Evolutionary conservation across 495 filamentous ascomycete species (phyloP), one percentile per base, ranked within the genome.

Genomic region (Penicillium canariense): DNA sequence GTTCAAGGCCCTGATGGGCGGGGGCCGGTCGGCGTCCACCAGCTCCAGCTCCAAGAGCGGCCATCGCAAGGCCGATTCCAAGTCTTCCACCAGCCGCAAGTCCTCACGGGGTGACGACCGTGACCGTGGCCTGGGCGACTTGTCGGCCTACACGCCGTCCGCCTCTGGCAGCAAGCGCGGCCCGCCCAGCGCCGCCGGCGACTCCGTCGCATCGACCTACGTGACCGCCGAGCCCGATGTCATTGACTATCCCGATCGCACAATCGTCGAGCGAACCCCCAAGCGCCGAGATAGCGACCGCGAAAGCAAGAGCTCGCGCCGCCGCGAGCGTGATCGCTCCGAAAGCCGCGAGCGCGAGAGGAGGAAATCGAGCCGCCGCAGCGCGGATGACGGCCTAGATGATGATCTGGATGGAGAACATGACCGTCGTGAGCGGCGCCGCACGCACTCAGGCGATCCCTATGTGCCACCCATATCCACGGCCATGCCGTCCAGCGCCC

Each of bases 81-180:
- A 66, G 48, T 74, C 67, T 9, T 65, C 69, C 56, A 70, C 72
- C 47, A 75, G 74, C 49, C 73, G 77, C 58, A 81, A 74, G 58
- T 72, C 80, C 35, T 68, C 78, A 70, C 73, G 79, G 68, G 76
- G 71, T 76, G 79, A 80, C 69, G 78, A 80, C 73, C 78, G 79
- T 73, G 72, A 78, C 54, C 73, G 78, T 38, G 72, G 68, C 54
- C 54, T 75, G 56, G 75, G 72, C 42, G 74, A 75, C 60, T 56
- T 74, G 59, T 62, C 65, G 20, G 50, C 59, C 35, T 70, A 75
- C 51, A 60, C 70, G 23, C 67, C 72, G 7, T 72, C 74, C 12
- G 55, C 65, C 52, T 73, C 66, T 48, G 66, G 69, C 15, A 72
- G 68, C 60, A 68, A 61, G 54, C 69, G 69, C 43, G 62, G 68